A percentile compares a stretch with the other conserved stretches of the same genome.
Conservation (phyloP, 352 stramenopile genomes). For the Phytophthora colocasiae region DNA sequence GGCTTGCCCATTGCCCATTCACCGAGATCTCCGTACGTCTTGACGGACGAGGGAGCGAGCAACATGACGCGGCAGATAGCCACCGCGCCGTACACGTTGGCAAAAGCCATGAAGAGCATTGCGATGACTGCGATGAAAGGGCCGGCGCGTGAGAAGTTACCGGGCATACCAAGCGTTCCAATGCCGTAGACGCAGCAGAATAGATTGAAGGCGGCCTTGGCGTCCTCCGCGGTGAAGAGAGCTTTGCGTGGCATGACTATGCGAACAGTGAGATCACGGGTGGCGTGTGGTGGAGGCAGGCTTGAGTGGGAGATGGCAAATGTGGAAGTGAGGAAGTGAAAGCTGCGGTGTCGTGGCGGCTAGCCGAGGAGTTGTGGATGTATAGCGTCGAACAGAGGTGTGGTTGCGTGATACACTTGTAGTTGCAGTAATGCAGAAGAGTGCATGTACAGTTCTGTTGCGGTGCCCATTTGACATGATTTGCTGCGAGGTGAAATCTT, state of each 20-base stretch:
- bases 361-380: neutral
- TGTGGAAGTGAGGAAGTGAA: neutral
- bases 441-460: too few species aligned
- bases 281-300: neutral
- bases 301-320: conserved; percentile 1
- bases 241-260: conserved; percentile 24
- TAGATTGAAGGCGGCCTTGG: conserved; percentile 49
- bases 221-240: conserved; percentile 58
- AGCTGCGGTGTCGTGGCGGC: neutral
- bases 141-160: conserved; percentile 56
- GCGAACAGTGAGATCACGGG: conserved; percentile 1
- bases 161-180: conserved; percentile 63
- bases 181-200: conserved; percentile 65
- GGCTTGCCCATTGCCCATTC: conserved; percentile 36
- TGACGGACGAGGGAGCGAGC: conserved; percentile 37
- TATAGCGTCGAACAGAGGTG: neutral
- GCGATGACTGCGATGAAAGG: conserved; percentile 43
- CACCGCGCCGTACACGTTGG: conserved; percentile 49
- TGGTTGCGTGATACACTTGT: neutral
- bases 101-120: conserved; percentile 51
- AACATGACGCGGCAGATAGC: conserved; percentile 47
- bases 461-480: neutral
- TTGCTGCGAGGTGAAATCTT: neutral
- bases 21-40: conserved; percentile 51
- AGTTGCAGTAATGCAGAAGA: too few species aligned